Conservation (phyloP, 2,329 filamentous ascomycete species). For the Penicillium sp. region DNA sequence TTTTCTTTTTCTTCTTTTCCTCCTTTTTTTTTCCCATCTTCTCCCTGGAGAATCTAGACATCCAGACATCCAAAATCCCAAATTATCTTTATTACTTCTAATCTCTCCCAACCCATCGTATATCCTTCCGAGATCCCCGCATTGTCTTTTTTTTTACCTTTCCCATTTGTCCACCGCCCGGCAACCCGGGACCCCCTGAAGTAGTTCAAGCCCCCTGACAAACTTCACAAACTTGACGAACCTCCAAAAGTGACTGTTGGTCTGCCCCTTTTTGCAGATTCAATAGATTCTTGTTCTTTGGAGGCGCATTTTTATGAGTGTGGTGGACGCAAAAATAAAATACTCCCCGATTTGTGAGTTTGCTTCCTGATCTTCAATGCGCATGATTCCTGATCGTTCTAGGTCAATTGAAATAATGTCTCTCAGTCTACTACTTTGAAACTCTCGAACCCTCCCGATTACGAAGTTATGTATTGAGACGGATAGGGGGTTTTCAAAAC, state of each 20-base stretch:
- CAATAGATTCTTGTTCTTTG: background rate
- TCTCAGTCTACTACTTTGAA: slow-evolving; percentile 9
- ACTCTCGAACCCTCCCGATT: background rate
- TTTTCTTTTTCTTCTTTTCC: too few relatives aligned
- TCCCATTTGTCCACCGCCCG: slow-evolving; percentile 18
- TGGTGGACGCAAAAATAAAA: background rate
- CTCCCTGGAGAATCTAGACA: background rate
- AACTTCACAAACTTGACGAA: background rate
- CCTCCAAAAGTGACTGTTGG: background rate
- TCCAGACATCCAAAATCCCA: background rate
- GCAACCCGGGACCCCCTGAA: slow-evolving; percentile 20
- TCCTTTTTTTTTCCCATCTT: background rate
- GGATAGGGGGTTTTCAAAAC: background rate
- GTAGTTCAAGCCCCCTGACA: slow-evolving; percentile 5
- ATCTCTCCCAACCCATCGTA: background rate
- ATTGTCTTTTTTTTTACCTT: background rate
- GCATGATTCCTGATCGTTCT: slow-evolving; percentile 2
- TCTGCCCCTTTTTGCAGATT: background rate
- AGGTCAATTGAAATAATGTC: slow-evolving; percentile 17
- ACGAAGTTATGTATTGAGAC: slow-evolving; percentile 17
- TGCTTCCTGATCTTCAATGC: background rate
- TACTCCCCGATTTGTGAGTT: background rate
- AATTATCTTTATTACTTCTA: background rate
- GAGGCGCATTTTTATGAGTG: background rate
- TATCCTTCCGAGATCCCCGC: background rate